Evolutionary conservation across 805 yeast species (phyloP).

Genomic region (Ogataea salicorniae): DNA sequence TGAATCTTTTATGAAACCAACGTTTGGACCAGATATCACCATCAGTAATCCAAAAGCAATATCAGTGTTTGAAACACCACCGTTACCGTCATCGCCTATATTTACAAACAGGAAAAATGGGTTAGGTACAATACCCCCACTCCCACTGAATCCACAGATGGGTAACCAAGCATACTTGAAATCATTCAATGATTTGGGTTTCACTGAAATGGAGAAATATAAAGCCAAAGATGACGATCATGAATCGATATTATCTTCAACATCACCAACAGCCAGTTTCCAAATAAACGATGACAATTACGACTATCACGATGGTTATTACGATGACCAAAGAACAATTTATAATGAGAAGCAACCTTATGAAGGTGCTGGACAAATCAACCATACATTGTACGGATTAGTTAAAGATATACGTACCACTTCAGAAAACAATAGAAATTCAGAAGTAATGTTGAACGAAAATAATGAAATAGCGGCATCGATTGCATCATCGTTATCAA

Average conservation of each 20-base stretch:
- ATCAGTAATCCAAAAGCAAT: neutral
- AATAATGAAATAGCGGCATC: no score
- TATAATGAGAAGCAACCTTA: conserved; percentile 5
- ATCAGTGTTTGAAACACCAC: neutral
- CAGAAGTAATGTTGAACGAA: neutral
- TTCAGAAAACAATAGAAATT: neutral
- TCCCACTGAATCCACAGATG: neutral
- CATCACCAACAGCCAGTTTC: neutral
- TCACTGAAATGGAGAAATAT: neutral
- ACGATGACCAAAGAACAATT: neutral
- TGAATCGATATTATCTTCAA: no score
- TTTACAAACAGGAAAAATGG: no score
- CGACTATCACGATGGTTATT: neutral
- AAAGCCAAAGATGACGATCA: neutral
- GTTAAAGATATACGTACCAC: conserved; percentile 8
- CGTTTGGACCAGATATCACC: neutral
- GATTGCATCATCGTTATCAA: neutral
- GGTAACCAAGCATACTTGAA: neutral
- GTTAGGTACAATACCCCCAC: no score
- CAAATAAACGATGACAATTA: neutral
- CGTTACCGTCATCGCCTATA: neutral
- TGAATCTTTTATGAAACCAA: neutral
- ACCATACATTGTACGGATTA: conserved; percentile 11
- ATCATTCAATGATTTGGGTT: neutral
- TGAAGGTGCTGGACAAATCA: conserved; percentile 17